Evolutionary conservation across 2,329 filamentous ascomycete species (phyloP), one percentile per base, ranked within the genome.

Genomic region (Orbilia blumenaviensis): DNA sequence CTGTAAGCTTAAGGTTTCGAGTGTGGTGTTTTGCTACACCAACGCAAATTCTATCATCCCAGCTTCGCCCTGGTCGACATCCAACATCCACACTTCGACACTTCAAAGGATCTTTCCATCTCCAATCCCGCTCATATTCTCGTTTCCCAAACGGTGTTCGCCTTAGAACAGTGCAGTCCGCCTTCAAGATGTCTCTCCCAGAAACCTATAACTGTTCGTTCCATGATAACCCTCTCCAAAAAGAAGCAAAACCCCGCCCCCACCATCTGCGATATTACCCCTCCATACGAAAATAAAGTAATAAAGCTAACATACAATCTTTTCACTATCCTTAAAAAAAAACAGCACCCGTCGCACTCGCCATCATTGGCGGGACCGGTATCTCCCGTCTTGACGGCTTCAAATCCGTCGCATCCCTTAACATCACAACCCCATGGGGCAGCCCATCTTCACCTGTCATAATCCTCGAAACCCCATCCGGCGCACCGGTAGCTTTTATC

Each of bases 361-460:
- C 91, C 82, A 91, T 96, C 66, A 93, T 97, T 80, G 94, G 94
- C 83, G 95, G 95, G 80, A 99, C 95, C 41, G 95, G 95, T 66
- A 91, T 99, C 78, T 89, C 91, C 83, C 90, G 92, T 80, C 91
- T 99, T 79, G 90, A 93, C 27, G 90, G 91, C 84, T 98, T 95
- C 86, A 90, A 89, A 18, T 92, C 93, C 81, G 90, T 96, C 77
- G 94, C 94, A 25, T 88, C 88, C 27, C 85, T 99, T 80, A 90
- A 89, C 80, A 86, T 92, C 66, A 83, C 86, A 41, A 99, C 95
- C 8, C 95, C 95, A 32, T 99, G 95, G 95, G 95, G 95, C 80
- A 83, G 85, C 62, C 92, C 95, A 2, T 90, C 89, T 41, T 89
- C 88, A 0, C 88, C 89, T 21, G 94, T 99, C 84, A 88, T 90